Evolutionary conservation across 352 stramenopile species (phyloP), one percentile per base, ranked within the genome.

Genomic region (Bremia lactucae): DNA sequence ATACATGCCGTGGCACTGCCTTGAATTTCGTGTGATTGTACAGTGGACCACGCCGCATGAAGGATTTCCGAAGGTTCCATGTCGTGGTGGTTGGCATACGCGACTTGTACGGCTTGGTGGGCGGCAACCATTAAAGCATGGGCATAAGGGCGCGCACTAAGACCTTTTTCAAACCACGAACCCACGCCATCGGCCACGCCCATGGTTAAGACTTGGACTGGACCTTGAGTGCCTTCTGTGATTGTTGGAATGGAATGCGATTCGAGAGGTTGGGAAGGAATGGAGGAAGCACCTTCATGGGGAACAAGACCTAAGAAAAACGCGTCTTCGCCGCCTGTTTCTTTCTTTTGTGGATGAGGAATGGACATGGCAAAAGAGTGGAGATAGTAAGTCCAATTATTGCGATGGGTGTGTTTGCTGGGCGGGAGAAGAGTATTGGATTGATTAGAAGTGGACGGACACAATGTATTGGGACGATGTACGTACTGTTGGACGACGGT

Each of bases 121-220:
- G 77, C 73, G 19, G 75, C 72, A 14, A 69, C 52, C 82, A 94
- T 94, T 15, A 94, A 65, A 20, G 78, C 74, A 18, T 83, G 59
- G 1, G 79, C 62, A 42, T 87, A 92, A 40, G 70, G 47, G 21
- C 66, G 65, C 9, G 76, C 76, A 38, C 72, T 86, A 21, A 98
- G 84, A 4, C 88, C 87, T 38, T 95, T 95, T 54, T 96, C 83
- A 49, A 95, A 90, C 94, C 94, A 98, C 36, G 80, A 96, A 6
- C 94, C 94, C 1, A 98, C 93, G 28, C 94, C 94, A 67, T 98
- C 94, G 4, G 89, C 87, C 16, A 98, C 89, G 23, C 92, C 92
- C 50, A 97, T 75, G 28, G 95, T 95, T 15, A 94, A 71, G 10
- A 96, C 74, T 31, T 89, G 70, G 4, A 78, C 68, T 11, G 72